Percentiles rank a stretch among this genome's conserved stretches.
These are phyloP conservation scores for Neonectria ditissima DNA, from an alignment of 2,329 filamentous ascomycete species.

Conservation along the genomic window DNA sequence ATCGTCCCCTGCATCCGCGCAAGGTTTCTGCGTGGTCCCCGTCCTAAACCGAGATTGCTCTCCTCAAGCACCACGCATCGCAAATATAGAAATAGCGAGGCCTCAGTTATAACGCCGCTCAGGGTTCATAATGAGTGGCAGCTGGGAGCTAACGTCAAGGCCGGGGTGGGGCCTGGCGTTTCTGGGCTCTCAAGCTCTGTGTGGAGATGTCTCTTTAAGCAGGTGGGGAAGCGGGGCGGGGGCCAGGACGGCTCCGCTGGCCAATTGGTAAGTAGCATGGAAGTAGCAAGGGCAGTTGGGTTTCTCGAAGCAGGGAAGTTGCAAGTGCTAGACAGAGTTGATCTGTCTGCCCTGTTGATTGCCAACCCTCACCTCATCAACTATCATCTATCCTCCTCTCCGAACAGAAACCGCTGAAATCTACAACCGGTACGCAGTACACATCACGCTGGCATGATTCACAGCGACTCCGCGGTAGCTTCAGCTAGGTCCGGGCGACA, in stretches of 20 bases:
- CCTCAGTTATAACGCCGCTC: neutral
- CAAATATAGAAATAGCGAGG: neutral
- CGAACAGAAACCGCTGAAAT: neutral
- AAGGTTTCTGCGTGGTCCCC: neutral
- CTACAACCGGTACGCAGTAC: neutral
- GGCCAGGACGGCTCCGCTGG: constrained; percentile 1
- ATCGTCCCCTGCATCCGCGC: neutral
- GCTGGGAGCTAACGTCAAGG: neutral
- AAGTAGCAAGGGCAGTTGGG: neutral
- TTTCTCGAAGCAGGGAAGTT: neutral
- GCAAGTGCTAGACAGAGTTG: neutral
- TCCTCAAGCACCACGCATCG: neutral
- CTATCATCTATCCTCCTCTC: too few relatives aligned
- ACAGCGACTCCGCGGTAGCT: neutral
- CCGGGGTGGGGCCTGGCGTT: neutral
- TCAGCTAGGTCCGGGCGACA: neutral
- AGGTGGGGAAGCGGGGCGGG: constrained; percentile 7
- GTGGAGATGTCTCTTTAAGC: constrained; percentile 16
- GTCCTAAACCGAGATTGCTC: constrained; percentile 1
- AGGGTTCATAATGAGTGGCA: constrained; percentile 4
- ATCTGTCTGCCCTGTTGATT: neutral
- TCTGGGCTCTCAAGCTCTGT: neutral
- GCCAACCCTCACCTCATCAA: too few relatives aligned
- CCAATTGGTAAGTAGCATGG: too few relatives aligned
- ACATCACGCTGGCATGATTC: neutral